Base-by-base conservation (phyloP, 1,284 basidiomycete genomes). In the Cutaneotrichosporon arboriforme region DNA sequence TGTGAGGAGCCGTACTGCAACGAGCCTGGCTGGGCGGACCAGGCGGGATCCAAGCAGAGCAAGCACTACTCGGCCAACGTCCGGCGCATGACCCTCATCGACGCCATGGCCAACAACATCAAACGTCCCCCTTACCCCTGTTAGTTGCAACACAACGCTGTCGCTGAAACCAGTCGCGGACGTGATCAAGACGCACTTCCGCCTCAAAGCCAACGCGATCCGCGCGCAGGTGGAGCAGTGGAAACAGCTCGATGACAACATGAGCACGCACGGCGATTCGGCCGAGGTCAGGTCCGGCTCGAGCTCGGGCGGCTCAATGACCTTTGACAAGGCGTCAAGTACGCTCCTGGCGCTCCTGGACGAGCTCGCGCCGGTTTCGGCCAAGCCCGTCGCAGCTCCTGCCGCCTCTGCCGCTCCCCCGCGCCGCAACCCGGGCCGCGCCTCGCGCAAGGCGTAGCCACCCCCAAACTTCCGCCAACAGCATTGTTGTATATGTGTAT, bases 1-100 rank as follows among this genome's bases (percentile, higher is more conserved):
- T 89, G 86, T 58, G 88, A 91, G 12, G 89, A 92, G 62, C 89
- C 90, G 5, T 90, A 88, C 67, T 70, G 88, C 53, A 92, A 91
- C 63, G 91, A 96, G 72, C 91, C 91, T 13, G 88, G 85, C 5
- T 91, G 88, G 88, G 84, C 87, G 17, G 75, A 74, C 38, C 79
- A 80, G 51, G 81, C 78, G 13, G 88, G 88, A 15, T 88, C 74
- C 84, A 14, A 61, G 0, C 18, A 47, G 21, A 71, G 68, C 43
- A 67, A 68, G 49, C 59, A 64, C 2, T 77, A 76, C 52, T 73
- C 88, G 31, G 86, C 87, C 26, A 94, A 93, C 68, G 82, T 92
- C 21, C 81, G 90, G 43, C 78, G 90, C 23, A 92, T 93, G 90
- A 86, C 87, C 4, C 83, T 91, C 20, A 82, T 81, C 64, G 88